Base-by-base conservation (phyloP, 202 grass and related monocot genomes). In the Zoysia matrella region DNA sequence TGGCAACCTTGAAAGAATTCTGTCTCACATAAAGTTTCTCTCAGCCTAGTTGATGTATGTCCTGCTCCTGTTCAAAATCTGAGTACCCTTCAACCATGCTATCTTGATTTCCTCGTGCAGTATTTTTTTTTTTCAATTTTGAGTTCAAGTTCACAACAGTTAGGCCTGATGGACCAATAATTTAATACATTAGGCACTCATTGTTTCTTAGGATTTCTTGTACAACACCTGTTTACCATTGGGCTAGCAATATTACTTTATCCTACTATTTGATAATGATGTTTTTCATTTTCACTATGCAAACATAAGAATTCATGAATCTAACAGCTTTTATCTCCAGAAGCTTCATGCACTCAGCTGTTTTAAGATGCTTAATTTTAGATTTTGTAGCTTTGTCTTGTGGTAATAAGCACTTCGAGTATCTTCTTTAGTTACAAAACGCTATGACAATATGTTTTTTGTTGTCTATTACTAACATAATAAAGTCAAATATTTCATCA, bases 401-500 rank as follows among this genome's bases (percentile, higher is more conserved):
- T 64, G 9, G 43, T 15, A 64, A 42, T 84, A 8, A 30, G 30
- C 30, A 69, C 49, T 75, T 88, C 8, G n/a, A 11, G 52, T 55
- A 63, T 54, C 47, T 63, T 47, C 58, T 11, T 61, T 63, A 13
- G 65, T 75, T 13, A 1, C 46, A 67, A 54, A 77, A 46, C 69
- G 7, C 82, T 73, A 12, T 53, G 18, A 57, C 3, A 30, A 77
- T 60, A 73, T 69, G 43, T 30, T 30, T 13, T 63, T 75, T 6
- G 2, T 68, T 39, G 18, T 79, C 30, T 75, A 22, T 86, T 64
- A 30, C 22, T 30, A 30, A 73, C 68, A 78, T 78, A 71, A 79
- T 30, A 30, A 30, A 82, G 75, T 66, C 75, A 78, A 7, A 62
- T 75, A 64, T 76, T 51, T 67, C 58, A 64, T 82, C 44, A 18